Base-by-base conservation (phyloP, 108 stramenopile species). In the Nitzschia inconspicua region DNA sequence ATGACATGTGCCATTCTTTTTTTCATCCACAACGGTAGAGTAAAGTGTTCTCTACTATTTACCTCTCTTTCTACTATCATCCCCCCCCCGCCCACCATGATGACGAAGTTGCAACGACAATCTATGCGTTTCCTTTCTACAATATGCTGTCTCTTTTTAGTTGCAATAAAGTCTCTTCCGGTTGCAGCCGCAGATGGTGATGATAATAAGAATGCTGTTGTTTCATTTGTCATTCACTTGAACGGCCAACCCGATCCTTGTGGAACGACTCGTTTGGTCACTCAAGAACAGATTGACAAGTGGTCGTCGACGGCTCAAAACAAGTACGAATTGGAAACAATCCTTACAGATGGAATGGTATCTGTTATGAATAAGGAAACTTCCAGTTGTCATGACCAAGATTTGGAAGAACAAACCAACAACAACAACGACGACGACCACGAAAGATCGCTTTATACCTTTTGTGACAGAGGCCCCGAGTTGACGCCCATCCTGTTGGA, bases 241-340 rank as follows among this genome's bases (percentile, higher is more conserved):
- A 91, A 87, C 58, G 89, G 89, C 7, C 82, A 91, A 53, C 25
- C 79, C 2, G 74, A 85, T 30, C 66, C 85, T 6, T 91, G 89
- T 60, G 72, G 69, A 25, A 8, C 31, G 5, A 63, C 72, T 44
- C 3, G 13, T 23, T 10, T 40, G 14, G 22, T 3, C 40, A 20
- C 51, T 28, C 5, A 29, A 23, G 46, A 35, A 63, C 1, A 22
- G 24, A 19, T 8, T 68, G 46, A 47, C 36, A 29, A 35, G 11
- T 16, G 16, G 14, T 51, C 34, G 46, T 14, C 46, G 2, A 13
- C 22, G 16, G 44, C 59, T 11, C 28, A 2, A 22, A 50, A 42
- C 20, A 88, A 85, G 63, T 85, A 85, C 55, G 61, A 80, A 42
- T 51, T 88, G 11, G 87, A 88, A 54, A 48, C 79, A 1, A 47